A percentile compares a stretch with the other conserved stretches of the same genome.
phyloP scores from a whole-genome alignment of 176 grass and related monocot genomes.

The Bothriochloa decipiens region DNA sequence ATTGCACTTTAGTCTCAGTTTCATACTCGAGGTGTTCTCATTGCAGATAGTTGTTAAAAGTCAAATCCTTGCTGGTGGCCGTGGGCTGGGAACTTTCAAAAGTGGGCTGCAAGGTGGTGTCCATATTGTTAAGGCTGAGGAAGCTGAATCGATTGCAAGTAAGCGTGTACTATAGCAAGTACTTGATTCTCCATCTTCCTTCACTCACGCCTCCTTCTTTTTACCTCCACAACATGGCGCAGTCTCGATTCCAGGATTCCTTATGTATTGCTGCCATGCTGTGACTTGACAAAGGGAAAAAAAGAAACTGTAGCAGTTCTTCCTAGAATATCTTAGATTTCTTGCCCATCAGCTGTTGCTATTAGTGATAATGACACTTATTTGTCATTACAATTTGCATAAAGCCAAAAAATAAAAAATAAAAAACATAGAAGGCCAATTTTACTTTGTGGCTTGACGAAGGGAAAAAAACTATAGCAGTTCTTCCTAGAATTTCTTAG shows the following conservation, averaged over 20 bases:
- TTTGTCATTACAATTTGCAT: neutral
- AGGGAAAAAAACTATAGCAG: neutral
- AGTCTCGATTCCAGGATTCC: too few relatives aligned
- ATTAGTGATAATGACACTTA: neutral
- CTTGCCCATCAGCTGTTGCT: neutral
- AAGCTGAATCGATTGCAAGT: constrained; percentile 80
- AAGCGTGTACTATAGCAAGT: neutral
- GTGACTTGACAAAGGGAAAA: neutral
- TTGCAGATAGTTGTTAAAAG: constrained; percentile 97
- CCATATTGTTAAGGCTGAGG: constrained; percentile 97
- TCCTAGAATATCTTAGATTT: constrained; percentile 16
- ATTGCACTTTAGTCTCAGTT: constrained; percentile 14
- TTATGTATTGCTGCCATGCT: neutral
- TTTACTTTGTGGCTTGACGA: too few relatives aligned
- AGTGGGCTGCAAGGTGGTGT: constrained; percentile 95
- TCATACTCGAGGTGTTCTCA: neutral
- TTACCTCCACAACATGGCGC: too few relatives aligned
- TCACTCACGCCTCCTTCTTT: too few relatives aligned
- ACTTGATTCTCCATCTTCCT: too few relatives aligned
- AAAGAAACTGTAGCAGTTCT: neutral
- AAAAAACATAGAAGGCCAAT: neutral
- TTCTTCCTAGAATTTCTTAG: constrained; percentile 7
- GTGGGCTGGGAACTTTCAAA: constrained; percentile 97
- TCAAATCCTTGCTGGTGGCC: constrained; percentile 96
- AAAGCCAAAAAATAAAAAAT: constrained; percentile 11